phyloP scores from a whole-genome alignment of 352 stramenopile genomes.

The Phytophthora fragariae region DNA sequence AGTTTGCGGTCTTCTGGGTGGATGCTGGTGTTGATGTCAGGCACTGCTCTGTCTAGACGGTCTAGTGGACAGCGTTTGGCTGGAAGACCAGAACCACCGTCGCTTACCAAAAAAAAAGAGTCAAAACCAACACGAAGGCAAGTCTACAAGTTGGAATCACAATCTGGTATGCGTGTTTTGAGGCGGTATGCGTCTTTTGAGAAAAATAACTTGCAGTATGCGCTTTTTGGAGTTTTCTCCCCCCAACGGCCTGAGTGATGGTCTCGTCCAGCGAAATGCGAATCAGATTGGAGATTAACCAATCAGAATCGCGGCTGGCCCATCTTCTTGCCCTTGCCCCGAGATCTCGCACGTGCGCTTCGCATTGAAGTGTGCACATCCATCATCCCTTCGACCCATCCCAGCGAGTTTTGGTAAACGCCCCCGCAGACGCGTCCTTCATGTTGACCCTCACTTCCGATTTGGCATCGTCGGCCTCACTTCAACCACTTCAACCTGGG shows the following conservation, averaged over 20 bases:
- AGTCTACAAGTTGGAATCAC: too few species aligned
- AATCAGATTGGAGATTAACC: constrained; percentile 43
- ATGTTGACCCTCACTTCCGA: constrained; percentile 36
- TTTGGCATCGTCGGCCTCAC: constrained; percentile 36
- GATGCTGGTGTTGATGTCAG: too few species aligned
- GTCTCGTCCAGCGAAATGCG: constrained; percentile 37
- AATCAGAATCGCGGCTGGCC: constrained; percentile 14
- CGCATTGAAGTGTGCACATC: constrained; percentile 42
- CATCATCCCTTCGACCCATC: constrained; percentile 18
- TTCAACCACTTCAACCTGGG: constrained; percentile 1
- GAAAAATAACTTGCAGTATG: too few species aligned
- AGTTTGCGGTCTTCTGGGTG: too few species aligned
- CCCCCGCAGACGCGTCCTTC: background rate
- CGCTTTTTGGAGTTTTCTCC: too few species aligned
- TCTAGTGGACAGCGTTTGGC: too few species aligned
- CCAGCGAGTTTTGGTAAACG: constrained; percentile 4
- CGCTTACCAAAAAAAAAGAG: too few species aligned
- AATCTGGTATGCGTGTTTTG: too few species aligned
- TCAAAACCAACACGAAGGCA: too few species aligned
- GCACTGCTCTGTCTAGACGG: too few species aligned
- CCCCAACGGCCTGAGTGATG: constrained; percentile 15
- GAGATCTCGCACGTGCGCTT: constrained; percentile 32
- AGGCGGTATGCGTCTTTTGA: too few species aligned
- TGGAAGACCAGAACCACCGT: too few species aligned
- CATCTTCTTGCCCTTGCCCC: constrained; percentile 25